Conservation (phyloP, 1,139 yeast species). For the Hyphopichia wangnamkhiaoensis region DNA sequence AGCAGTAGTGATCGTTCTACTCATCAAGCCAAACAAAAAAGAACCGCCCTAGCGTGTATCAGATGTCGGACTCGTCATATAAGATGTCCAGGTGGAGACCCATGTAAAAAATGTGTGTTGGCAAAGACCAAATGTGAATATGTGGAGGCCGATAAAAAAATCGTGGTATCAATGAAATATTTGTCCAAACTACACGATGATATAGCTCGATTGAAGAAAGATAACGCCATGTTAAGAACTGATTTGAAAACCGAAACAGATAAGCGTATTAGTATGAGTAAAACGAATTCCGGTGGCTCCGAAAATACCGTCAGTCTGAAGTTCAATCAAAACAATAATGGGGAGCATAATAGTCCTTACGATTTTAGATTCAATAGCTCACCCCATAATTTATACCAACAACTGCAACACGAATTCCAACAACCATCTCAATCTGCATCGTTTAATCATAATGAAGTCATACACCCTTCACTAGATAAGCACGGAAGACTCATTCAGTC, state of each 20-base stretch:
- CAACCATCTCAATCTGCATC: neutral
- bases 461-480: conserved; percentile 67
- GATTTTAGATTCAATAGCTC: too few species aligned
- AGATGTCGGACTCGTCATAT: conserved; percentile 76
- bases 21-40: conserved; percentile 20
- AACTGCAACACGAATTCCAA: neutral
- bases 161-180: conserved; percentile 76
- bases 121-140: conserved; percentile 70
- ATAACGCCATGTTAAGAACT: conserved; percentile 57
- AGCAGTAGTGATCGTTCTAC: neutral
- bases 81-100: conserved; percentile 80
- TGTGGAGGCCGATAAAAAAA: conserved; percentile 73
- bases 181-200: conserved; percentile 69
- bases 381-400: too few species aligned
- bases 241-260: conserved; percentile 35
- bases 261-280: conserved; percentile 6
- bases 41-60: conserved; percentile 55
- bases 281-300: conserved; percentile 6
- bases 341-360: too few species aligned
- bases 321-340: too few species aligned
- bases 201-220: conserved; percentile 51
- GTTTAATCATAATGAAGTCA: conserved; percentile 39
- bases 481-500: conserved; percentile 72
- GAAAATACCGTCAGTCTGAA: conserved; percentile 2
- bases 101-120: conserved; percentile 65